These are phyloP conservation scores for Wickerhamomyces bisporus DNA, from an alignment of 805 yeast genomes.

Conservation along the genomic window DNA sequence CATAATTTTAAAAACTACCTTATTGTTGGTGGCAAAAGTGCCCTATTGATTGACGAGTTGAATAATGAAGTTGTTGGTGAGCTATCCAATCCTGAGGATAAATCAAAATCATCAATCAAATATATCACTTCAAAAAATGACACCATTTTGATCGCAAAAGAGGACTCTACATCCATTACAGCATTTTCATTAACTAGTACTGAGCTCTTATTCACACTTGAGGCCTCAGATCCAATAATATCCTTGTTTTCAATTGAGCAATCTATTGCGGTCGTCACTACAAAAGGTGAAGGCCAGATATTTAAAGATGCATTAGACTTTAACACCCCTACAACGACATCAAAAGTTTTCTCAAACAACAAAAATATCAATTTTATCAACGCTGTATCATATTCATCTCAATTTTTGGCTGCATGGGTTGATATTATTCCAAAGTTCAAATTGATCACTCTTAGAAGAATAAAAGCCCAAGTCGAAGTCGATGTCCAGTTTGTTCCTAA, in stretches of 20 bases:
- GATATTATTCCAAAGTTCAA: constrained; percentile 36
- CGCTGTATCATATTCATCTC: constrained; percentile 13
- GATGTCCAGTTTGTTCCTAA: constrained; percentile 18
- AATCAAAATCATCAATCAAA: constrained; percentile 5
- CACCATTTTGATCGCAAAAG: constrained; percentile 25
- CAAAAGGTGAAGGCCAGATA: constrained; percentile 29
- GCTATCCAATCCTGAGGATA: not conserved
- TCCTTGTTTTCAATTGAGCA: not conserved
- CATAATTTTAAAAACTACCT: not conserved
- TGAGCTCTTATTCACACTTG: not conserved
- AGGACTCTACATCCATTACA: not conserved
- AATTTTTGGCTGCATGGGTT: constrained; percentile 30
- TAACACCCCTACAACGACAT: constrained; percentile 2
- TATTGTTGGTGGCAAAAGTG: not conserved
- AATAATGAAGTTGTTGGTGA: constrained; percentile 1
- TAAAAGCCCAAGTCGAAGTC: constrained; percentile 20
- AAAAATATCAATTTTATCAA: constrained; percentile 24
- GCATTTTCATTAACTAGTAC: not conserved
- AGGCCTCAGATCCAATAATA: not conserved
- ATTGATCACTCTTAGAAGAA: constrained; percentile 19
- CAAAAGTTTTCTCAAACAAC: constrained; percentile 18
- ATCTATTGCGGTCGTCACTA: constrained; percentile 21
- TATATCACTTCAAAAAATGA: constrained; percentile 29
- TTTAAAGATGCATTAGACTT: constrained; percentile 16
- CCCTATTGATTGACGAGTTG: not conserved